Evolutionary conservation across 2,329 filamentous ascomycete genomes (phyloP).

Genomic region (Sclerotiophoma versabilis): DNA sequence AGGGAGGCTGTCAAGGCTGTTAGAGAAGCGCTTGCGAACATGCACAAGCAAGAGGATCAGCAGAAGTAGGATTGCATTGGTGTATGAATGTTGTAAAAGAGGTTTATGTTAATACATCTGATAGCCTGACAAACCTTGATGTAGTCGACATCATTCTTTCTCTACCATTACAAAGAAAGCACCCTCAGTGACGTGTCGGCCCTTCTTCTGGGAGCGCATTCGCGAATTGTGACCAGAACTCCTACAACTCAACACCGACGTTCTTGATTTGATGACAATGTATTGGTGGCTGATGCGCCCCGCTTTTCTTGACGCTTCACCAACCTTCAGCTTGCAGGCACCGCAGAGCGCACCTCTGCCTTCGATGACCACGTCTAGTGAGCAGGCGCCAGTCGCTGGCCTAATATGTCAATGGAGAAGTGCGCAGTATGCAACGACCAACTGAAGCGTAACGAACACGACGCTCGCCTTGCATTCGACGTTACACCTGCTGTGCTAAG

Average conservation of each 20-base stretch:
- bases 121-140: background rate
- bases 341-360: background rate
- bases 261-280: too few species aligned
- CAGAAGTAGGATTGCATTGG: background rate
- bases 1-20: constrained; percentile 57
- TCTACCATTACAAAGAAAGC: too few species aligned
- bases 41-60: constrained; percentile 23
- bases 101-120: background rate
- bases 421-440: constrained; percentile 20
- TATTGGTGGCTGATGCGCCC: too few species aligned
- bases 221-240: too few species aligned
- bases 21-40: constrained; percentile 54
- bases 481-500: constrained; percentile 19
- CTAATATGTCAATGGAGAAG: background rate
- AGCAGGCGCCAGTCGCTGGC: background rate
- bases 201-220: too few species aligned
- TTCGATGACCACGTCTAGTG: background rate
- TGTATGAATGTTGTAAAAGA: constrained; percentile 1
- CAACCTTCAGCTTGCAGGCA: background rate
- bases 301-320: background rate
- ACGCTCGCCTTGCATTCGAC: constrained; percentile 19
- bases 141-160: background rate
- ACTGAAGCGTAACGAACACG: constrained; percentile 11
- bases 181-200: too few species aligned
- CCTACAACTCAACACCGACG: too few species aligned